phyloP scores from a whole-genome alignment of 2,329 filamentous ascomycete species.

The Diaporthe citri region DNA sequence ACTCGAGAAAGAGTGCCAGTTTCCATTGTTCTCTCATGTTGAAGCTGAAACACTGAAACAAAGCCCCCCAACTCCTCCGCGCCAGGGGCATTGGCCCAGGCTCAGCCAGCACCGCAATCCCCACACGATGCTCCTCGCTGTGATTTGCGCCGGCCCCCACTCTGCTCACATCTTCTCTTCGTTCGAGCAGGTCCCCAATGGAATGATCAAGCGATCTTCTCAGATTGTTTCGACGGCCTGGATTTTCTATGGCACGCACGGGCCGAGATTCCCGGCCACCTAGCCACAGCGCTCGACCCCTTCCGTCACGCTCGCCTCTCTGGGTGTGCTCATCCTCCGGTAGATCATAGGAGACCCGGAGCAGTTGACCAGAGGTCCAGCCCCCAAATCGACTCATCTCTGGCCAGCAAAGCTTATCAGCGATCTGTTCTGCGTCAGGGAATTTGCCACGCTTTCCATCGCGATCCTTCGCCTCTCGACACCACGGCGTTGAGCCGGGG shows the following conservation, averaged over 20 bases:
- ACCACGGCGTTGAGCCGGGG: neutral
- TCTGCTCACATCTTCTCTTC: neutral
- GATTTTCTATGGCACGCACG: neutral
- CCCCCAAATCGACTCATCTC: slow-evolving; percentile 32
- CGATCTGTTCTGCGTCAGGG: neutral
- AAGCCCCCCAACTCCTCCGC: slow-evolving; percentile 23
- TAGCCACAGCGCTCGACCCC: neutral
- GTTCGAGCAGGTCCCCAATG: neutral
- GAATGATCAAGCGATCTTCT: slow-evolving; percentile 27
- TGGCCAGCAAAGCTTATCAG: slow-evolving; percentile 18
- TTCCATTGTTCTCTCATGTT: neutral
- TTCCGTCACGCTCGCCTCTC: slow-evolving; percentile 3
- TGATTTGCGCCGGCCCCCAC: slow-evolving; percentile 36
- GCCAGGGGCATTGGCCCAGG: slow-evolving; percentile 8
- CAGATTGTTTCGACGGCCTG: neutral
- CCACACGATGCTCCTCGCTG: slow-evolving; percentile 36
- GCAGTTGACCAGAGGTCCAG: slow-evolving; percentile 12
- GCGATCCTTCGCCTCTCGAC: slow-evolving; percentile 10
- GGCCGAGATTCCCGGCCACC: neutral
- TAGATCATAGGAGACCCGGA: neutral
- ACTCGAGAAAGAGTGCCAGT: neutral
- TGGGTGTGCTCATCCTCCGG: slow-evolving; percentile 8
- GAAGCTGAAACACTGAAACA: slow-evolving; percentile 37
- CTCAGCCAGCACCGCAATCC: slow-evolving; percentile 31
- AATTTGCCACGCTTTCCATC: slow-evolving; percentile 31